Conservation (phyloP, 768 basidiomycete genomes). For the Lepiota venenata region DNA sequence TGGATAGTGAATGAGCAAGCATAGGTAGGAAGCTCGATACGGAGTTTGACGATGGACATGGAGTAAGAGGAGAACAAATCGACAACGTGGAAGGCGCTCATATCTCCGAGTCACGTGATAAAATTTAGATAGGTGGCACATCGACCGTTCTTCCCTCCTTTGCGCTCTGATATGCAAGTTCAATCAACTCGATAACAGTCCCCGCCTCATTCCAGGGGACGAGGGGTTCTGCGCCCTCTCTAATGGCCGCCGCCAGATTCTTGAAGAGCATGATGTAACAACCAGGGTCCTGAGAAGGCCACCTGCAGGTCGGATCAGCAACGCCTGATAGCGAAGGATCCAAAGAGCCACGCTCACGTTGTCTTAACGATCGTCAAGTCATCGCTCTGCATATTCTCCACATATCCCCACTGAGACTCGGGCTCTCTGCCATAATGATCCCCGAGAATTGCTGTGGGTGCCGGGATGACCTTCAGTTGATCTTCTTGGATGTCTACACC, state of each 20-base stretch:
- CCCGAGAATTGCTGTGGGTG: conserved; percentile 42
- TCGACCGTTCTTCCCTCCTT: conserved; percentile 46
- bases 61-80: conserved; percentile 5
- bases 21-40: conserved; percentile 75
- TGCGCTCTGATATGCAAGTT: conserved; percentile 67
- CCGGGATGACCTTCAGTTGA: conserved; percentile 57
- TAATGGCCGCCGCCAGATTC: conserved; percentile 63
- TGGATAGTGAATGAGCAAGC: conserved; percentile 61
- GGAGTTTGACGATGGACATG: conserved; percentile 48
- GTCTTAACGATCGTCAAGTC: conserved; percentile 35
- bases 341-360: conserved; percentile 26
- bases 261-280: conserved; percentile 59
- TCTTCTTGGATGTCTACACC: conserved; percentile 81
- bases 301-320: conserved; percentile 34
- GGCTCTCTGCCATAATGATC: conserved; percentile 58
- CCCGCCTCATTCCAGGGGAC: conserved; percentile 77
- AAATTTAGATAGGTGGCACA: conserved; percentile 22
- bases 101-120: conserved; percentile 21
- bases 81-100: conserved; percentile 25
- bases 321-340: background rate
- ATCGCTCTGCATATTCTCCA: conserved; percentile 54
- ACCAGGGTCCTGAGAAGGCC: conserved; percentile 60
- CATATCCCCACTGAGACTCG: conserved; percentile 55
- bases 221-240: conserved; percentile 45
- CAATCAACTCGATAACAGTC: conserved; percentile 72